Evolutionary conservation across 148 eudicot species (phyloP).

Genomic region (Gaultheria prostrata): DNA sequence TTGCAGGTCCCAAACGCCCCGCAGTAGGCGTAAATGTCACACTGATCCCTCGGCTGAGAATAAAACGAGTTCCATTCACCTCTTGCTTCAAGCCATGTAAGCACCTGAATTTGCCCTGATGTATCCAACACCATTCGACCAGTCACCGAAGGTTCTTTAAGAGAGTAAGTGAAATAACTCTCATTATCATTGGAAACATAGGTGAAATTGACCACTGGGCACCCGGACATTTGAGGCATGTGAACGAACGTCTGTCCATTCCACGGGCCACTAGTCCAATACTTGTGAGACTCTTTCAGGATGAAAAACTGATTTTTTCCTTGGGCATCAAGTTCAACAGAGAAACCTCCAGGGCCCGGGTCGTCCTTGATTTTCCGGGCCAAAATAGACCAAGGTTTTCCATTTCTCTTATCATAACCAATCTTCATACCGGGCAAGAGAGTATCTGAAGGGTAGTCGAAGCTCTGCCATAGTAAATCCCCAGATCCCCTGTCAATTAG

Average conservation of each 20-base stretch:
- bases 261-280: conserved; percentile 11
- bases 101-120: conserved; percentile 24
- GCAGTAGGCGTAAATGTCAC: conserved; percentile 33
- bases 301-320: background rate
- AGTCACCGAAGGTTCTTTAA: background rate
- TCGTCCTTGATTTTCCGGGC: conserved; percentile 13
- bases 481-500: background rate
- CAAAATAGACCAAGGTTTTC: background rate
- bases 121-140: conserved; percentile 27
- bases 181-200: conserved; percentile 26
- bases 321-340: background rate
- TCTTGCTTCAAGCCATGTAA: background rate
- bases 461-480: background rate
- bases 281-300: background rate
- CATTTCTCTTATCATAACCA: background rate
- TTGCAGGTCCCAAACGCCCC: conserved; percentile 28
- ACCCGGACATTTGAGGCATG: conserved; percentile 31
- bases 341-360: conserved; percentile 24
- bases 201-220: conserved; percentile 12
- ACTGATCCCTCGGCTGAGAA: conserved; percentile 31
- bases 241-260: conserved; percentile 12
- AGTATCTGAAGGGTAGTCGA: background rate
- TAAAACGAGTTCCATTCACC: conserved; percentile 27
- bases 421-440: background rate
- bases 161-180: conserved; percentile 27